A percentile compares a stretch with the other conserved stretches of the same genome.
These are phyloP conservation scores for Thymus mandschuricus DNA, from an alignment of 257 asterid species.

Conservation along the genomic window DNA sequence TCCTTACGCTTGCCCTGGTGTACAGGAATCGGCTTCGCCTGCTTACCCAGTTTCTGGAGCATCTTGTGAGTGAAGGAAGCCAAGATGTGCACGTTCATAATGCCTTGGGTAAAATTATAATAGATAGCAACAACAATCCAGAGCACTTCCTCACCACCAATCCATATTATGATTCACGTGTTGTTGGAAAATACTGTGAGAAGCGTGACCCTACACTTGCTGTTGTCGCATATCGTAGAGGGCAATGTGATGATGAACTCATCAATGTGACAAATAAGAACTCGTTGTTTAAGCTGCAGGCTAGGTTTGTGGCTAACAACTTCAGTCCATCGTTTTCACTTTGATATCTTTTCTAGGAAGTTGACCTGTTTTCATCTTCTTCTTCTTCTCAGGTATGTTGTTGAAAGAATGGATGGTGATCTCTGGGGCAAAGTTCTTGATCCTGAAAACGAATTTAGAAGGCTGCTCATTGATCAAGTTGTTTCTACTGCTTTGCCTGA, in stretches of 20 bases:
- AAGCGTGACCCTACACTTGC: constrained; percentile 99
- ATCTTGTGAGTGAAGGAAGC: constrained; percentile 98
- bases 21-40: constrained; percentile 92
- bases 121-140: constrained; percentile 97
- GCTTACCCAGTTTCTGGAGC: constrained; percentile 94
- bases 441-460: constrained; percentile 96
- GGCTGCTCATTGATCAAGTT: constrained; percentile 99
- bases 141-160: constrained; percentile 97
- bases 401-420: constrained; percentile 96
- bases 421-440: constrained; percentile 89
- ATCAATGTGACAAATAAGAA: constrained; percentile 89
- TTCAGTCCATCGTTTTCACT: constrained; percentile 17
- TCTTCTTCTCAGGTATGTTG: constrained; percentile 71
- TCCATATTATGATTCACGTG: constrained; percentile 90
- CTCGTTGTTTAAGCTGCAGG: constrained; percentile 89
- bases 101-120: constrained; percentile 95
- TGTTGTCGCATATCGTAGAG: constrained; percentile 93
- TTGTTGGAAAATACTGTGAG: constrained; percentile 96
- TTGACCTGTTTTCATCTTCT: constrained; percentile 17
- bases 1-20: constrained; percentile 30
- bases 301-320: constrained; percentile 62
- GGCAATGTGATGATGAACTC: constrained; percentile 95
- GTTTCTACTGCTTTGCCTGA: constrained; percentile 99
- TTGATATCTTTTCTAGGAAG: constrained; percentile 18
- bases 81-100: constrained; percentile 98